These are phyloP conservation scores for Hsuehochloa calcarea DNA, from an alignment of 176 grass and related monocot genomes.

Conservation along the genomic window DNA sequence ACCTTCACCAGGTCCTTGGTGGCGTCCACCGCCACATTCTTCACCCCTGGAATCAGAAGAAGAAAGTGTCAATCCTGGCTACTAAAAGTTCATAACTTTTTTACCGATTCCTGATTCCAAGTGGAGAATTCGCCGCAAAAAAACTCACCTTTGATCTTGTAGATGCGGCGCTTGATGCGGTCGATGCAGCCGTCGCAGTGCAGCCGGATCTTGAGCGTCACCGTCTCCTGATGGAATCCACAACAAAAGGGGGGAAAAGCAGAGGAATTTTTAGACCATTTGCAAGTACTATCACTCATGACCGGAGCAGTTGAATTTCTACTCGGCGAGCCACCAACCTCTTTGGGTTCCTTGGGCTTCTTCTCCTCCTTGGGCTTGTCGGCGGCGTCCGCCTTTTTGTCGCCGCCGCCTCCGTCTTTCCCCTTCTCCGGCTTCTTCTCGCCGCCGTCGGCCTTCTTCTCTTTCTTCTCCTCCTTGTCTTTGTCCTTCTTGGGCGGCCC, in stretches of 20 bases:
- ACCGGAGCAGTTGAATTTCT: background rate
- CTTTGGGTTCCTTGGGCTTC: constrained; percentile 51
- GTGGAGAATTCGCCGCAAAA: background rate
- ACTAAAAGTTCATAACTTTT: background rate
- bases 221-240: constrained; percentile 52
- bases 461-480: constrained; percentile 17
- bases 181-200: constrained; percentile 90
- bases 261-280: constrained; percentile 10
- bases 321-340: constrained; percentile 16
- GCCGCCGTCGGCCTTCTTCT: constrained; percentile 25
- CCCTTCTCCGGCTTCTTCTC: constrained; percentile 18
- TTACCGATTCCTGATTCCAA: background rate
- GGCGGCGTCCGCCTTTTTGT: constrained; percentile 6
- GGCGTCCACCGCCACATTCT: constrained; percentile 58
- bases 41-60: constrained; percentile 54
- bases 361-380: constrained; percentile 57
- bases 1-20: constrained; percentile 78
- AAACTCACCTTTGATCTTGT: constrained; percentile 73
- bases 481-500: constrained; percentile 47
- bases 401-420: background rate
- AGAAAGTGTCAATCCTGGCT: background rate
- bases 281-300: background rate
- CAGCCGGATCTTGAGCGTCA: constrained; percentile 89
- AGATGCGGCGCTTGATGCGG: constrained; percentile 58
- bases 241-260: background rate